phyloP scores from a whole-genome alignment of 768 basidiomycete genomes.

The Rhizopogon vesiculosus region DNA sequence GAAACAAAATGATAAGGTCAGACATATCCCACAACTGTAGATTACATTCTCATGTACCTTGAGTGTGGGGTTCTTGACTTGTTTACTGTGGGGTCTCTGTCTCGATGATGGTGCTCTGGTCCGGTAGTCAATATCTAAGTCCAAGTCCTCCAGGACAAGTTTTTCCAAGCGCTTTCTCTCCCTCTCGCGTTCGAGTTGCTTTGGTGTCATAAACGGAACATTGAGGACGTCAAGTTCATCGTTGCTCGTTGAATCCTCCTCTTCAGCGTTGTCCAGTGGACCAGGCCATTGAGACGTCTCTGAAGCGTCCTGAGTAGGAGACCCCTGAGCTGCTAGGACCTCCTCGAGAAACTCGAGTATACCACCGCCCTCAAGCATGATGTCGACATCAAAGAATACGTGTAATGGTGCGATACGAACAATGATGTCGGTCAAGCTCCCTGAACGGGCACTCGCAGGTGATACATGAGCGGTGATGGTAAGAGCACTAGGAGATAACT shows the following conservation, averaged over 20 bases:
- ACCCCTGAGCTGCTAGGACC: slow-evolving; percentile 19
- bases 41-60: slow-evolving; percentile 11
- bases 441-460: neutral
- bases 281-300: neutral
- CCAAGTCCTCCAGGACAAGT: slow-evolving; percentile 54
- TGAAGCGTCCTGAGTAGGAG: slow-evolving; percentile 5
- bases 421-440: slow-evolving; percentile 13
- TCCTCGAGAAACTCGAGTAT: slow-evolving; percentile 48
- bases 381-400: slow-evolving; percentile 66
- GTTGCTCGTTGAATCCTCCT: slow-evolving; percentile 10
- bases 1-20: neutral
- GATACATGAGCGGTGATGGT: slow-evolving; percentile 11
- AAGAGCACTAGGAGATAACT: slow-evolving; percentile 11
- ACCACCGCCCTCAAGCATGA: slow-evolving; percentile 32
- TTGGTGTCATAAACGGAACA: slow-evolving; percentile 16
- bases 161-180: slow-evolving; percentile 42
- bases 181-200: slow-evolving; percentile 25
- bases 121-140: slow-evolving; percentile 47
- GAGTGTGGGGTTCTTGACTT: neutral
- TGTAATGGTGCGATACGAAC: slow-evolving; percentile 60
- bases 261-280: slow-evolving; percentile 1
- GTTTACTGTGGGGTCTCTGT: slow-evolving; percentile 6
- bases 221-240: slow-evolving; percentile 11
- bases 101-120: slow-evolving; percentile 3
- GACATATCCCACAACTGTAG: neutral